phyloP scores from a whole-genome alignment of 2,329 filamentous ascomycete genomes.

The Ophiosphaerella herpotricha region DNA sequence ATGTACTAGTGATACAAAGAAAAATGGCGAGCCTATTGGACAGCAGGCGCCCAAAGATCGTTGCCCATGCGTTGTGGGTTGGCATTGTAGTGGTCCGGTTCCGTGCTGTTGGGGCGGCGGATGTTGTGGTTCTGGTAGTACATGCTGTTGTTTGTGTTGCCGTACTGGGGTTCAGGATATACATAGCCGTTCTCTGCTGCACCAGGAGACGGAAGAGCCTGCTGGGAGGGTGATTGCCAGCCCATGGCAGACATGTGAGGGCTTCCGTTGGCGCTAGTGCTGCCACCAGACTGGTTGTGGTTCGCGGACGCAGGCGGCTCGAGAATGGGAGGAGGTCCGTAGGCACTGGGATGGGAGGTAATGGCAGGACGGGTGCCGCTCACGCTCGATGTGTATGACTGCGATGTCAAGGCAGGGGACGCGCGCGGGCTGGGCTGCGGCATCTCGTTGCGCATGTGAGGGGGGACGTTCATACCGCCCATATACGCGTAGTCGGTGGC shows the following conservation, averaged over 20 bases:
- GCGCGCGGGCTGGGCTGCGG: conserved; percentile 70
- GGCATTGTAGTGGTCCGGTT: conserved; percentile 59
- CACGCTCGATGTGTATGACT: conserved; percentile 63
- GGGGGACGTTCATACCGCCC: conserved; percentile 76
- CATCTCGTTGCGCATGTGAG: conserved; percentile 78
- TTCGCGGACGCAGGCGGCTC: conserved; percentile 81
- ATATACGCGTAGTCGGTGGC: conserved; percentile 75
- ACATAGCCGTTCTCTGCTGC: conserved; percentile 73
- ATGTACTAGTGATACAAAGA: conserved; percentile 39
- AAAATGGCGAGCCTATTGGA: conserved; percentile 40
- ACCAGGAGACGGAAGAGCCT: conserved; percentile 71
- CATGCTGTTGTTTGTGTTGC: conserved; percentile 62
- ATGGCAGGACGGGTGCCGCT: conserved; percentile 60
- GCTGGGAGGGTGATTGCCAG: conserved; percentile 85
- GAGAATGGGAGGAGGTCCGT: conserved; percentile 81
- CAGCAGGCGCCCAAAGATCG: conserved; percentile 50
- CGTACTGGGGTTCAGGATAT: conserved; percentile 75
- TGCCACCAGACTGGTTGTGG: conserved; percentile 66
- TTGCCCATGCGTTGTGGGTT: conserved; percentile 45
- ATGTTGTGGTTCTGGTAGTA: conserved; percentile 75
- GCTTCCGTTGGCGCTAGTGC: conserved; percentile 73
- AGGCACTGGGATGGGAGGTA: conserved; percentile 83
- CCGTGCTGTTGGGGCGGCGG: conserved; percentile 74
- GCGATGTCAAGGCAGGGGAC: conserved; percentile 66
- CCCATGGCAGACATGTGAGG: conserved; percentile 82